A percentile compares a stretch with the other conserved stretches of the same genome.
Conservation (phyloP, 345 rosid genomes). For the Euphorbia lathyris region DNA sequence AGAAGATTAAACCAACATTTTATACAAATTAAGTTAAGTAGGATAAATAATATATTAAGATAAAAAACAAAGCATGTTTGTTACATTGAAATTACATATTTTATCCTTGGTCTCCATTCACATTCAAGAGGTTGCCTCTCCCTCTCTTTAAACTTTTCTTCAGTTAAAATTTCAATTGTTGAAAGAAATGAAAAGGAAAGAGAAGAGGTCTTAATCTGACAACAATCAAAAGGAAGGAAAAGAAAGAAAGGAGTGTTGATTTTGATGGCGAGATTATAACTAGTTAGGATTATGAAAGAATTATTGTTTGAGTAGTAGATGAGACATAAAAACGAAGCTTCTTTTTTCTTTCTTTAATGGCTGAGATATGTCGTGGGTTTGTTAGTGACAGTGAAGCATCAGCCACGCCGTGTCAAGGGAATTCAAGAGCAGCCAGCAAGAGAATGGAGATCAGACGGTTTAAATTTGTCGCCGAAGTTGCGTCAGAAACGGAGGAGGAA, state of each 20-base stretch:
- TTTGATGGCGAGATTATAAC: neutral
- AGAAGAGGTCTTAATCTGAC: too few species aligned
- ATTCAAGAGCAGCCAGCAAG: slow-evolving; percentile 49
- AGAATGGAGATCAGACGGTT: slow-evolving; percentile 62
- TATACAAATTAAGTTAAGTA: too few species aligned
- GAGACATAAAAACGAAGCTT: neutral
- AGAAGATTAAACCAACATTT: too few species aligned
- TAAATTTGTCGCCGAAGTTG: slow-evolving; percentile 36
- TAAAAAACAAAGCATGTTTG: too few species aligned
- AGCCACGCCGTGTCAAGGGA: slow-evolving; percentile 28
- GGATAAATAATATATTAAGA: too few species aligned
- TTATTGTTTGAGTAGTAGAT: neutral
- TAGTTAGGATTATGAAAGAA: neutral
- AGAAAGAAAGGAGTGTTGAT: neutral
- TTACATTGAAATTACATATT: neutral
- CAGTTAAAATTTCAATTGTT: neutral
- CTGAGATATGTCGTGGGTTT: slow-evolving; percentile 58
- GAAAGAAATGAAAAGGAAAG: neutral
- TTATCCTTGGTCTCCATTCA: neutral
- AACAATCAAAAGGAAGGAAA: neutral
- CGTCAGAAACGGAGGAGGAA: slow-evolving; percentile 17
- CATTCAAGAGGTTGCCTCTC: neutral
- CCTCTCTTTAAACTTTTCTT: neutral
- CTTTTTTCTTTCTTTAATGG: slow-evolving; percentile 29
- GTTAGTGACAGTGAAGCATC: slow-evolving; percentile 38